These are phyloP conservation scores for Dendrobium officinale DNA, from an alignment of 106 monocot species.

Conservation along the genomic window DNA sequence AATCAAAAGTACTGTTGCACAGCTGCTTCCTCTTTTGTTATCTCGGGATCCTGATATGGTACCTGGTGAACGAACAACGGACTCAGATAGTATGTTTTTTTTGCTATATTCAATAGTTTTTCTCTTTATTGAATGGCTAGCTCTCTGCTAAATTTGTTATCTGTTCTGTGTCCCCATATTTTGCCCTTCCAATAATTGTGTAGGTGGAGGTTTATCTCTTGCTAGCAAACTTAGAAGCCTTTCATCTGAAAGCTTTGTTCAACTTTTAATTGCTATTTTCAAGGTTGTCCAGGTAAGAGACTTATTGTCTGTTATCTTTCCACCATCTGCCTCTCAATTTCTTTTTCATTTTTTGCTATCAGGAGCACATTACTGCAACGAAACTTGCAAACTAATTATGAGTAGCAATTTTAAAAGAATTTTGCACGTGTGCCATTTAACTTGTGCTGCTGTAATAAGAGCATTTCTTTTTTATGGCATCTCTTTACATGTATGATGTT, in stretches of 20 bases:
- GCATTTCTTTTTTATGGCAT: background rate
- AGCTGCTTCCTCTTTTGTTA: slow-evolving; percentile 73
- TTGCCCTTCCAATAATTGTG: slow-evolving; percentile 6
- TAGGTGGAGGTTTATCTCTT: slow-evolving; percentile 75
- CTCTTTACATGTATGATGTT: background rate
- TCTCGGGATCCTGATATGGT: slow-evolving; percentile 53
- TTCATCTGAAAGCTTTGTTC: slow-evolving; percentile 89
- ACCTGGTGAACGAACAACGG: slow-evolving; percentile 49
- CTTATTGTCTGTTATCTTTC: background rate
- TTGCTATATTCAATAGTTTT: background rate
- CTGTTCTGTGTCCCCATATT: background rate
- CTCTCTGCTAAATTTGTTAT: background rate
- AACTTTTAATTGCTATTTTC: slow-evolving; percentile 84
- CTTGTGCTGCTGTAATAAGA: background rate
- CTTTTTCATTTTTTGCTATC: background rate
- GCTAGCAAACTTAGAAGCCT: slow-evolving; percentile 86
- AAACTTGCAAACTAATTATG: background rate
- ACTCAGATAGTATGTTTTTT: slow-evolving; percentile 60
- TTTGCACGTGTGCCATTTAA: background rate
- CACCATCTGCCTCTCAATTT: background rate
- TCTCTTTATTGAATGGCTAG: background rate
- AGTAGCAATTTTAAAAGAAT: background rate
- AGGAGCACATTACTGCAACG: background rate
- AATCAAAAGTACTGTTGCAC: slow-evolving; percentile 91
- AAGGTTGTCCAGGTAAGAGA: slow-evolving; percentile 77